Base-by-base conservation (phyloP, 257 asterid genomes). In the Striga asiatica region DNA sequence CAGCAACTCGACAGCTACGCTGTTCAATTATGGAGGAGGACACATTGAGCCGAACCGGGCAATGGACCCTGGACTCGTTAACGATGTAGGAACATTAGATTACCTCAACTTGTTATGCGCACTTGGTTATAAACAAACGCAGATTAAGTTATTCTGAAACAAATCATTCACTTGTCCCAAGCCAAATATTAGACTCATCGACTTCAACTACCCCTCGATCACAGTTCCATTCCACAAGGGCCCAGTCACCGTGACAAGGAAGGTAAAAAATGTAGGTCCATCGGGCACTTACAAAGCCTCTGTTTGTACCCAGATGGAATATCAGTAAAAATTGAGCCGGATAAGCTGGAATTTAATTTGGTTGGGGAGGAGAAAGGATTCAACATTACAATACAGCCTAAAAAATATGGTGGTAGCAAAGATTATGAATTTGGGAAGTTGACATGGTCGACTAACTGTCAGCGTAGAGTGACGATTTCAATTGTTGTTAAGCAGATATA, bases 11-110 rank as follows among this genome's bases (percentile, higher is more conserved):
- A 76, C 71, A 60, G 95, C 97, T n/a, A 66, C 93, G 3, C 88
- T 97, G 0, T 84, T 91, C 70, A 78, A 79, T 56, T 87, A 84
- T 1, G 98, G 98, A 65, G 84, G 94, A 54, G 98, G 98, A 6
- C 95, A 91, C 24, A 74, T 88, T 34, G 66, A 74, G 38, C 97
- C 98, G 12, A 87, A 91, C 82, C 82, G 86, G 0, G 98, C 98
- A 16, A 79, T 81, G 94, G 85, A 91, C 57, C 97, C 98, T 3
- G 98, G 98, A 1, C 61, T 91, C 72, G 85, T 91, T 11, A 87
- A 91, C 3, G 98, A 91, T 64, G 53, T 79, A 32, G 25, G 71
- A 0, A 31, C 12, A 8, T 21, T 19, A 0, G 98, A 88, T 57
- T 82, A 91, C 81, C 56, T 91, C 37, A 45, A 60, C 54, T 82